A percentile compares a stretch with the other conserved stretches of the same genome.
Conservation (phyloP, 2,329 filamentous ascomycete genomes). For the Fonsecaea nubica region DNA sequence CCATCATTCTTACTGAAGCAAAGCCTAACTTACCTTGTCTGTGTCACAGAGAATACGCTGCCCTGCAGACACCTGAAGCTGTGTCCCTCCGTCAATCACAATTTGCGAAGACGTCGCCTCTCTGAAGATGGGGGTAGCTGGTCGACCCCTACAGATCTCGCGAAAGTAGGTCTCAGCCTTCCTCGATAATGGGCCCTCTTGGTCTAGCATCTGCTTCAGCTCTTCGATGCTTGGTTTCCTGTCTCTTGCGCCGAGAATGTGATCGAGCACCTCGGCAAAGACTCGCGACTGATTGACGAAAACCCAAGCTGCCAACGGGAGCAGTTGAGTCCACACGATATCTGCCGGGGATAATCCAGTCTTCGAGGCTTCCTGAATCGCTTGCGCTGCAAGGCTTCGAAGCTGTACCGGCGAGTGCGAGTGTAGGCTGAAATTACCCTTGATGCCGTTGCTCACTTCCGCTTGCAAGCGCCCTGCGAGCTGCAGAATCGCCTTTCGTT, state of each 20-base stretch:
- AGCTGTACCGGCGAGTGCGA: constrained; percentile 54
- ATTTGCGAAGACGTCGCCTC: constrained; percentile 15
- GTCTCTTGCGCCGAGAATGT: constrained; percentile 62
- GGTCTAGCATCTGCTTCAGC: constrained; percentile 64
- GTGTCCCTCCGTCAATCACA: constrained; percentile 66
- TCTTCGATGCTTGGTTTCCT: constrained; percentile 60
- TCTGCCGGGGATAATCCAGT: constrained; percentile 21
- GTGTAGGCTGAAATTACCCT: constrained; percentile 62
- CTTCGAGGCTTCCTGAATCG: constrained; percentile 15
- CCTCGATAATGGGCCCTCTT: neutral
- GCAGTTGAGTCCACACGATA: constrained; percentile 56
- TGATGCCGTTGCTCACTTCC: constrained; percentile 66
- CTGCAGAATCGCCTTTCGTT: constrained; percentile 62
- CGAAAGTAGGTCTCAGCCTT: constrained; percentile 18
- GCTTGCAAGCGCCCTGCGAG: constrained; percentile 67
- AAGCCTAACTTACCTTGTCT: constrained; percentile 45
- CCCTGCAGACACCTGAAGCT: constrained; percentile 66
- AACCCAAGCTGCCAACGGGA: constrained; percentile 70
- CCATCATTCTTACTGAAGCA: neutral
- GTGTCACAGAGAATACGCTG: constrained; percentile 70
- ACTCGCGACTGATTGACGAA: constrained; percentile 74
- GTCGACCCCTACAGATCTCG: constrained; percentile 5
- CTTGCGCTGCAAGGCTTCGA: constrained; percentile 21
- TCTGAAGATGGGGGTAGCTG: constrained; percentile 14
- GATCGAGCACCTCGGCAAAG: constrained; percentile 76